Percentiles rank a stretch among this genome's conserved stretches.
phyloP scores from a whole-genome alignment of 2,329 filamentous ascomycete genomes.

The Hypoxylon sp. region DNA sequence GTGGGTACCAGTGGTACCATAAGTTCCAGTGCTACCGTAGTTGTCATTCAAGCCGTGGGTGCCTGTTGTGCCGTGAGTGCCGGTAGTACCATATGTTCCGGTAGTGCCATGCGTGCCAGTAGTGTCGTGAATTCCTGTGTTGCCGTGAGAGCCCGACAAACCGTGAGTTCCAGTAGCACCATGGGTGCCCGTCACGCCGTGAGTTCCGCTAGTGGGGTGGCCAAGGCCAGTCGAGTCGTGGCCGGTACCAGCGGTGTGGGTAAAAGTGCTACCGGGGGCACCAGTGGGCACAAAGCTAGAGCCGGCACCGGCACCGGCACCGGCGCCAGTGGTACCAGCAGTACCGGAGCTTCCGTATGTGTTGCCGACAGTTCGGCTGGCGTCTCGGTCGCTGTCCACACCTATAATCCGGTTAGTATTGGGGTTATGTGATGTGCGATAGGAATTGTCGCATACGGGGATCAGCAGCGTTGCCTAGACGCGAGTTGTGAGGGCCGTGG shows the following conservation, averaged over 20 bases:
- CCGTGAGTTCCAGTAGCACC: constrained; percentile 36
- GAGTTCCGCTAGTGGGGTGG: neutral
- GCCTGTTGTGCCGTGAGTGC: constrained; percentile 41
- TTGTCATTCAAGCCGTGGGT: no score
- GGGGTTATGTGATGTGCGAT: neutral
- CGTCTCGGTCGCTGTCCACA: constrained; percentile 60
- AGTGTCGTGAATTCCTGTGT: constrained; percentile 40
- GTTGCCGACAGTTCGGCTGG: constrained; percentile 47
- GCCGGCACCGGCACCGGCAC: constrained; percentile 27
- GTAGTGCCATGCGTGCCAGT: neutral
- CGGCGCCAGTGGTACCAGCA: constrained; percentile 31
- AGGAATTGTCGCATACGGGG: constrained; percentile 47
- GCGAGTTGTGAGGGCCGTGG: constrained; percentile 54
- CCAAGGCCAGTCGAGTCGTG: constrained; percentile 47
- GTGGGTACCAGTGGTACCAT: constrained; percentile 31
- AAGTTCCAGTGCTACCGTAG: constrained; percentile 24
- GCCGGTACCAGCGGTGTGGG: constrained; percentile 15
- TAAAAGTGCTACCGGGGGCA: constrained; percentile 37
- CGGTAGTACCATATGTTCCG: constrained; percentile 36
- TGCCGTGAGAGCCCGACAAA: constrained; percentile 43
- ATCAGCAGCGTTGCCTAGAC: constrained; percentile 58
- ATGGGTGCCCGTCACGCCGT: constrained; percentile 32
- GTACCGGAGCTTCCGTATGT: constrained; percentile 40
- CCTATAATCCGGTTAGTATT: constrained; percentile 5
- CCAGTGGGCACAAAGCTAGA: constrained; percentile 36